phyloP scores from a whole-genome alignment of 2,329 filamentous ascomycete genomes.

The Tricladium varicosporioides region DNA sequence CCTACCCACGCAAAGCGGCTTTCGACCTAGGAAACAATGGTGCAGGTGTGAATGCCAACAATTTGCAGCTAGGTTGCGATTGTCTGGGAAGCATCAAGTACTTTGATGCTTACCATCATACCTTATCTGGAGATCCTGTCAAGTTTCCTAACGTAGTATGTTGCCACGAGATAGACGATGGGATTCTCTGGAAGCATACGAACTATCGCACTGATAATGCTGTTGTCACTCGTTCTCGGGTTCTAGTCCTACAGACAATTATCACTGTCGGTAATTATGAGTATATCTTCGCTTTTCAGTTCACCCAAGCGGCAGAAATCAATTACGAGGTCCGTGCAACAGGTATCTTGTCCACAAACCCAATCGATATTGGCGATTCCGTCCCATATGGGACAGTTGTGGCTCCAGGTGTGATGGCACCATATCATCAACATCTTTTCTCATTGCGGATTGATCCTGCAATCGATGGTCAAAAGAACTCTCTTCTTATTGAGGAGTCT shows the following conservation, averaged over 20 bases:
- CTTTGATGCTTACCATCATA: neutral
- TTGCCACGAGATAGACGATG: slow-evolving; percentile 66
- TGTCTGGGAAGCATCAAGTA: slow-evolving; percentile 25
- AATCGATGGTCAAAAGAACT: slow-evolving; percentile 53
- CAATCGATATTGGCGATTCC: slow-evolving; percentile 53
- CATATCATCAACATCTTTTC: slow-evolving; percentile 58
- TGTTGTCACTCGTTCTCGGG: slow-evolving; percentile 58
- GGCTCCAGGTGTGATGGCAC: slow-evolving; percentile 54
- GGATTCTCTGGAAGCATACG: slow-evolving; percentile 69
- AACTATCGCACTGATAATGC: slow-evolving; percentile 63
- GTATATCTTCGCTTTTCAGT: slow-evolving; percentile 63
- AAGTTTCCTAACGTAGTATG: slow-evolving; percentile 57
- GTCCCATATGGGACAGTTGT: slow-evolving; percentile 60
- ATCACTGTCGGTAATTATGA: slow-evolving; percentile 70
- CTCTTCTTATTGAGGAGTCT: slow-evolving; percentile 52
- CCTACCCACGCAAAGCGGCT: slow-evolving; percentile 64
- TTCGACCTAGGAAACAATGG: slow-evolving; percentile 68
- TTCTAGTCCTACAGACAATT: slow-evolving; percentile 65
- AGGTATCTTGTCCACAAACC: slow-evolving; percentile 56
- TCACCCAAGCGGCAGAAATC: slow-evolving; percentile 62
- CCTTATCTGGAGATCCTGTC: neutral
- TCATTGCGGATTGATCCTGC: slow-evolving; percentile 53
- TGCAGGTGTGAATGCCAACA: slow-evolving; percentile 62
- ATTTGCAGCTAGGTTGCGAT: slow-evolving; percentile 47
- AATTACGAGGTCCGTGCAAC: slow-evolving; percentile 62